These are phyloP conservation scores for Blastobotrys ciferrii DNA, from an alignment of 1,139 yeast genomes.

Conservation along the genomic window DNA sequence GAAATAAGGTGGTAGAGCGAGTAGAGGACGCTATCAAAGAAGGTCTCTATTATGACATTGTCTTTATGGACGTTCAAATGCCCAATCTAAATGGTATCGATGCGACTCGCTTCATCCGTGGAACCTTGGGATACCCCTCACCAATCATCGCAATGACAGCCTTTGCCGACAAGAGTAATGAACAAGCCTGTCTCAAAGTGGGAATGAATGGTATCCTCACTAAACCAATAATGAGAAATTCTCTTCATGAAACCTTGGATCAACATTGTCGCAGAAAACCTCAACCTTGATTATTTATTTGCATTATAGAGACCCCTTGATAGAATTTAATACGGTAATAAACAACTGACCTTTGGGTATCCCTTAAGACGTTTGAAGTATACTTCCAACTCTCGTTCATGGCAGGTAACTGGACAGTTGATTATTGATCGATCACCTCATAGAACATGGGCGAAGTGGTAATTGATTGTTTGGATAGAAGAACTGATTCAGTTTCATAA, in stretches of 20 bases:
- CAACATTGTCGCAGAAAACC: constrained; percentile 34
- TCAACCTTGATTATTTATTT: constrained; percentile 2
- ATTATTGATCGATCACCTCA: too few species aligned
- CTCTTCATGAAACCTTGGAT: constrained; percentile 50
- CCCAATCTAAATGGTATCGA: constrained; percentile 84
- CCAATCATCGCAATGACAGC: constrained; percentile 96
- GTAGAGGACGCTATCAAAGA: constrained; percentile 51
- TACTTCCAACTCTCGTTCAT: too few species aligned
- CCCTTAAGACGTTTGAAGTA: too few species aligned
- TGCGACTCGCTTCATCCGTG: constrained; percentile 73
- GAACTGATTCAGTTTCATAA: too few species aligned
- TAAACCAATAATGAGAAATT: constrained; percentile 77
- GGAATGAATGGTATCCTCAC: constrained; percentile 90
- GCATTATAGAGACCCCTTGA: neutral
- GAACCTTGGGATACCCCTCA: constrained; percentile 57
- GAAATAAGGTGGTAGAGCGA: constrained; percentile 76
- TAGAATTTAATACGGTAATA: neutral
- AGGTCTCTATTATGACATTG: constrained; percentile 54
- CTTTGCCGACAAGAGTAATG: constrained; percentile 85
- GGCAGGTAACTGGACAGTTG: too few species aligned
- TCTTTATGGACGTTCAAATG: constrained; percentile 98
- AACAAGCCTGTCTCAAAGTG: constrained; percentile 67
- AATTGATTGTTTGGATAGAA: too few species aligned
- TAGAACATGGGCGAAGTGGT: too few species aligned
- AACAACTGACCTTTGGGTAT: too few species aligned